Evolutionary conservation across 176 grass and related monocot species (phyloP).

Genomic region (Coix lacrymajobi): DNA sequence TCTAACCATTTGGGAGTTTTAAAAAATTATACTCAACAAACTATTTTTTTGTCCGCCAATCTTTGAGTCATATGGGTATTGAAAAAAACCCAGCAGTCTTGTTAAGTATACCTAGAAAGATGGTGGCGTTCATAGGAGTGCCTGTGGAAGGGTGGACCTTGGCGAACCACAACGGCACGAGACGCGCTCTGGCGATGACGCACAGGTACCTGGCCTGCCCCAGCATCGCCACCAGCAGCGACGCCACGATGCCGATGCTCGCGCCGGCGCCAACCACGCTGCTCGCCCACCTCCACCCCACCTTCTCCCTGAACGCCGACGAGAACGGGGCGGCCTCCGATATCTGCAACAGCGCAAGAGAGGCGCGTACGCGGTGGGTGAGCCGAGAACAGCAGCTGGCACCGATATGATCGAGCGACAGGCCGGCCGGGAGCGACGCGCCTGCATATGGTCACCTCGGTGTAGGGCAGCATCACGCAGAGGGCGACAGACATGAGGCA

Average conservation of each 20-base stretch:
- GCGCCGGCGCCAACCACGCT: constrained; percentile 75
- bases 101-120: constrained; percentile 60
- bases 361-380: background rate
- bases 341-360: constrained; percentile 41
- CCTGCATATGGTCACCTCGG: constrained; percentile 35
- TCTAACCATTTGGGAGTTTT: background rate
- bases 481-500: constrained; percentile 93
- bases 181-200: constrained; percentile 75
- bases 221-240: constrained; percentile 85
- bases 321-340: constrained; percentile 67
- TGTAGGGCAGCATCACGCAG: constrained; percentile 82
- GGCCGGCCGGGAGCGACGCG: background rate
- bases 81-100: background rate
- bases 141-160: constrained; percentile 69
- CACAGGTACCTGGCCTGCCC: constrained; percentile 94
- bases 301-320: constrained; percentile 59
- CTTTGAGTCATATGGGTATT: background rate
- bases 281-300: constrained; percentile 73
- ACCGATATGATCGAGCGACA: background rate
- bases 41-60: background rate
- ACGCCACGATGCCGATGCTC: constrained; percentile 81
- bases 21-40: background rate
- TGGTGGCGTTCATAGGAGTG: constrained; percentile 89
- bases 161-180: constrained; percentile 80
- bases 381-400: background rate